Base-by-base conservation (phyloP, 441 rosid species). In the Corymbia citriodora region DNA sequence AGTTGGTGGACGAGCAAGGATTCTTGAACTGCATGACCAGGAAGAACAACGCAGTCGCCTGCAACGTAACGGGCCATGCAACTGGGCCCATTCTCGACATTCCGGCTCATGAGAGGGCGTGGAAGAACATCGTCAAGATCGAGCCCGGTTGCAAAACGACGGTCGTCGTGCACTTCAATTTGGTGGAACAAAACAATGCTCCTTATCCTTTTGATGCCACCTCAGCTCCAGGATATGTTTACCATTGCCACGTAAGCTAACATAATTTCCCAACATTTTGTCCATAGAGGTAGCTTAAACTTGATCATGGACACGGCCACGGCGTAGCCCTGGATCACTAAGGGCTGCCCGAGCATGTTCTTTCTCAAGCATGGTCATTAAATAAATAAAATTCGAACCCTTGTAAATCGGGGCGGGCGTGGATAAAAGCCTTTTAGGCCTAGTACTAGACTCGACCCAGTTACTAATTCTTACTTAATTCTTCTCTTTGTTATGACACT, bases 141-240 rank as follows among this genome's bases (percentile, higher is more conserved):
- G 88, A 85, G 57, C 90, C 90, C 48, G 90, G 90, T 7, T 89
- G 65, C 88, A 31, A 89, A 53, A 89, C 90, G 23, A 85, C 90
- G 49, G 82, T 89, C 88, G 55, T 85, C 54, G 90, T 85, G 25
- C 86, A 63, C 88, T 89, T 89, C 79, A 89, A 61, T 72, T 45
- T 89, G 45, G 90, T 89, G 14, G 88, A 85, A 36, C 68, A 74
- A 50, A 6, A 89, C 90, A 87, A 63, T 5, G 88, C 85, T 0
- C 88, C 79, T 57, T 89, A 89, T 59, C 90, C 90, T 12, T 89
- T 89, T 70, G 90, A 89, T 63, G 54, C 68, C 48, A 87, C 88
- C 49, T 31, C 57, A 40, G 88, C 79, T n/a, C 90, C 90, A 13
- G 90, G 90, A 85, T 89, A 89, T 52, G 88, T 89, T 23, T 89